Conservation (phyloP, 306 rosid genomes). For the Oemleria cerasiformis region DNA sequence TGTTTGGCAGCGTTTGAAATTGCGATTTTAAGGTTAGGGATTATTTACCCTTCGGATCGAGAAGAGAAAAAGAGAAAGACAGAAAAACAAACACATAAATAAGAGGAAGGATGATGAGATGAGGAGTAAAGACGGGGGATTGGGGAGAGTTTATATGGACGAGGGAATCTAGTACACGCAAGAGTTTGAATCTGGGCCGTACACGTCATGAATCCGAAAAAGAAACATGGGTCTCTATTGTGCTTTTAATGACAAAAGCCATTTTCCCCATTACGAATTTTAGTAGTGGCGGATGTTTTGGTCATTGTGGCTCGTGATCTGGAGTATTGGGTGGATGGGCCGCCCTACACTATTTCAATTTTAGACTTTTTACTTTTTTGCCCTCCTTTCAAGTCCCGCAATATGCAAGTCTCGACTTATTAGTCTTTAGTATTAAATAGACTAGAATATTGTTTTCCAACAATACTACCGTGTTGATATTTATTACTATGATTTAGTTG, state of each 20-base stretch:
- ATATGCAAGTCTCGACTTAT: too few relatives aligned
- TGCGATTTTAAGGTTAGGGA: background rate
- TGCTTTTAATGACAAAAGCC: background rate
- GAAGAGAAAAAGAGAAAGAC: background rate
- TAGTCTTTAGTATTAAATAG: too few relatives aligned
- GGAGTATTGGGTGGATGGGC: background rate
- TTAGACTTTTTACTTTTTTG: too few relatives aligned
- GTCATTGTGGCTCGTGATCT: background rate
- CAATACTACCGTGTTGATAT: too few relatives aligned
- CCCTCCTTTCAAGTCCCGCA: background rate
- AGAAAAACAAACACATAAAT: background rate
- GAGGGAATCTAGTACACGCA: conserved; percentile 33
- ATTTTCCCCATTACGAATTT: background rate
- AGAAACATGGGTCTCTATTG: background rate
- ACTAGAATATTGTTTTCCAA: too few relatives aligned
- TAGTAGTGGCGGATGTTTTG: background rate
- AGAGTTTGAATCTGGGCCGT: conserved; percentile 56
- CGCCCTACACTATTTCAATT: background rate
- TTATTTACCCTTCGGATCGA: background rate
- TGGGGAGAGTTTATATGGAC: background rate
- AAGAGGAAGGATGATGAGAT: background rate
- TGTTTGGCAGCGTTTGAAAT: conserved; percentile 6
- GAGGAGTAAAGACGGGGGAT: background rate
- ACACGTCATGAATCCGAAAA: conserved; percentile 65
- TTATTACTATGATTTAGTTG: too few relatives aligned